Evolutionary conservation across 2,329 filamentous ascomycete genomes (phyloP), one percentile per base, ranked within the genome.

Genomic region (Boeremia lycopersici): DNA sequence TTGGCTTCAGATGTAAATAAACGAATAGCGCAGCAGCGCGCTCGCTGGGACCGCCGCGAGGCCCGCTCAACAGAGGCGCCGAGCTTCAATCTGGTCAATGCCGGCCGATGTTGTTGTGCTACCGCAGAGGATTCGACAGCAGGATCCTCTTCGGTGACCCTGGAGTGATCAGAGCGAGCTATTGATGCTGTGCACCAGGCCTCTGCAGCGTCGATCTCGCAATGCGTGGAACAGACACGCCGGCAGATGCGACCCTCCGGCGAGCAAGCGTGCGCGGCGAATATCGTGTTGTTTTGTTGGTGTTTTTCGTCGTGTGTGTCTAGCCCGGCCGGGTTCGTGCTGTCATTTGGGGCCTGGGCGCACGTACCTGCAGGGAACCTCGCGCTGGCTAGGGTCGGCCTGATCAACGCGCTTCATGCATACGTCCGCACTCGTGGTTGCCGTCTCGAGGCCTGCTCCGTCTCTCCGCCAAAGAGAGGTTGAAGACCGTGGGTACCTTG

Each of bases 1-100:
- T 68, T 73, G 69, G 71, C 48, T 50, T 13, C 8, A 26, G 31
- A 23, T 26, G 44, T 36, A 59, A 71, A 71, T 67, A 68, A 65
- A 70, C 65, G 68, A 73, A 71, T 72, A 61, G 56, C 63, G 68
- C 65, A 60, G 60, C 53, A 59, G 48, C 36, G 59, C 60, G 62
- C 47, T 63, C 54, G 56, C 57, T 61, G 49, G 48, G 53, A 48
- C 48, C 53, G 45, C 48, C 28, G 17, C 39, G 31, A 43, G 43
- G 40, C 46, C 60, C 52, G 42, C 52, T 50, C 42, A 46, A 26
- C 36, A 53, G 53, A 45, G 53, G 58, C 56, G 53, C 41, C 58
- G 57, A 62, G 50, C 39, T 61, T 61, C 59, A 60, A 62, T 67
- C 59, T 65, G 63, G 61, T 62, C 49, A 29, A 47, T 56, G 60